Evolutionary conservation across 495 filamentous ascomycete species (phyloP), one percentile per base, ranked within the genome.

Genomic region (Trichoderma asperelloides): DNA sequence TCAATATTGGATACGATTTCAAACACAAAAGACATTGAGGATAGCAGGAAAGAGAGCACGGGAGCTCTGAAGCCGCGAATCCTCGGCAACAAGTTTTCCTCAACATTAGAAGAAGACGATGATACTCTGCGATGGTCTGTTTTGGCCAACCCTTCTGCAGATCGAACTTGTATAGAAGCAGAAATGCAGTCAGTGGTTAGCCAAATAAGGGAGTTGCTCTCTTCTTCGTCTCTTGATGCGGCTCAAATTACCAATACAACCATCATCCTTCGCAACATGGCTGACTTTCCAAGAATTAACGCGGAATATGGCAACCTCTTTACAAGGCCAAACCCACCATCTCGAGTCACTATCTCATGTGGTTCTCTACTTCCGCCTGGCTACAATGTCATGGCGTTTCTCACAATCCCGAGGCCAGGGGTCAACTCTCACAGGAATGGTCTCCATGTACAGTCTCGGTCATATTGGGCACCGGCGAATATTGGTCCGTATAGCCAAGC

Each of bases 401-500:
- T 83, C 9, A 76, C 75, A 30, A 71, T 79, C 21, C 71, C 73
- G 21, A 64, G 68, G n/a, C 65, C 63, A 16, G 68, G 72, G 12
- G 60, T 69, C 15, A 68, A 65, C 16, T 67, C 62, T 43, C 76
- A 75, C 70, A 78, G 77, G 64, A 81, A 82, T 13, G 87, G 87
- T 2, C 82, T 99, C 1, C 95, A 99, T 75, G 93, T 99, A 3
- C 96, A 98, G 74, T 92, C 90, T 18, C 83, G 90, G 30, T 95
- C 91, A 3, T 97, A 98, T 82, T 99, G 95, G 95, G 96, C 95
- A 1, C 95, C 95, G 0, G 93, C 96, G 9, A 98, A 98, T 70
- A 99, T 99, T 65, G 95, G 95, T 0, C 95, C 96, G 0, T 99
- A 99, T 75, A 96, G 92, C 15, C 95, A 99, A 78, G 92, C 95